phyloP scores from a whole-genome alignment of 2,329 filamentous ascomycete genomes.

The Penicillium verrucosum region DNA sequence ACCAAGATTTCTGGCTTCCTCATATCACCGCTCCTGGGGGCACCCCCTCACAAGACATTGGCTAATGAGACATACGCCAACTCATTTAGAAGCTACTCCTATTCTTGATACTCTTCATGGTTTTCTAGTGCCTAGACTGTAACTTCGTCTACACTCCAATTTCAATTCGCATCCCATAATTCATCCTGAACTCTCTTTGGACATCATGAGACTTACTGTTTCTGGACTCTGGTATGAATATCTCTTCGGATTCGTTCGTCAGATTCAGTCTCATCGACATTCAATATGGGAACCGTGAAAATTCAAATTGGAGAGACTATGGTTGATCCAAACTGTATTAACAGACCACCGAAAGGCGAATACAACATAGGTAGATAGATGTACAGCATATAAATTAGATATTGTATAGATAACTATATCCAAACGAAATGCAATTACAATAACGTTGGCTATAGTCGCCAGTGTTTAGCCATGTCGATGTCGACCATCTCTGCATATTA shows the following conservation, averaged over 20 bases:
- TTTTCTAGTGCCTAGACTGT: background rate
- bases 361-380: background rate
- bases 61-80: background rate
- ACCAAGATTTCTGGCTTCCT: slow-evolving; percentile 4
- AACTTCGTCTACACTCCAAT: background rate
- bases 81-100: background rate
- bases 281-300: background rate
- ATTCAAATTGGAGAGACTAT: background rate
- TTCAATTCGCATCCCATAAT: no score
- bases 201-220: background rate
- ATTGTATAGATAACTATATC: no score
- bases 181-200: background rate
- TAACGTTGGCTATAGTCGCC: no score
- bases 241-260: background rate
- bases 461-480: no score
- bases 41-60: background rate
- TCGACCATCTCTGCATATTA: no score
- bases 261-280: background rate
- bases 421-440: no score
- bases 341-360: background rate
- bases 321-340: background rate
- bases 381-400: no score
- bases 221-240: background rate
- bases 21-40: background rate
- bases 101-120: background rate